A percentile compares a stretch with the other conserved stretches of the same genome.
These are phyloP conservation scores for Septoria linicola DNA, from an alignment of 2,329 filamentous ascomycete species.

Conservation along the genomic window DNA sequence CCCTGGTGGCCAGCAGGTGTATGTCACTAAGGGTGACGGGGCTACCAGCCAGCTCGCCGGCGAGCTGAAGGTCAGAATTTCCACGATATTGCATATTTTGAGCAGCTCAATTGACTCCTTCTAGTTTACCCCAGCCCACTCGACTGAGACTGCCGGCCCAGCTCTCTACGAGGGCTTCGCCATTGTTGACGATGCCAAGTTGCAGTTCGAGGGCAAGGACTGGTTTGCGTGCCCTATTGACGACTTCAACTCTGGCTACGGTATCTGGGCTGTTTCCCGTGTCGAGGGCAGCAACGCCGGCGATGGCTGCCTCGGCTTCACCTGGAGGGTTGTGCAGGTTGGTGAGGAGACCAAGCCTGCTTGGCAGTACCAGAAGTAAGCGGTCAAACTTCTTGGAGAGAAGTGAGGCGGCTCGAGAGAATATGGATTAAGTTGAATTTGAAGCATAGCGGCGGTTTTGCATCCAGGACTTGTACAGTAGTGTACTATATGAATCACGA, in stretches of 20 bases:
- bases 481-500: background rate
- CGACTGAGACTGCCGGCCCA: constrained; percentile 25
- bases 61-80: constrained; percentile 15
- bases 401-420: background rate
- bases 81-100: background rate
- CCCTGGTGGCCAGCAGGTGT: constrained; percentile 36
- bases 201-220: constrained; percentile 19
- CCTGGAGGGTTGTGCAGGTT: constrained; percentile 1
- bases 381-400: background rate
- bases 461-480: background rate
- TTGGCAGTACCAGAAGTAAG: constrained; percentile 18
- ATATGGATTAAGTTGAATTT: too few species aligned
- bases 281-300: constrained; percentile 3
- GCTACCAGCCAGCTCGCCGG: constrained; percentile 23
- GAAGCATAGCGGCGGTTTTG: background rate
- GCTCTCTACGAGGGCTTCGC: constrained; percentile 30
- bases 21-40: constrained; percentile 28
- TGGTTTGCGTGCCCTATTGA: constrained; percentile 15
- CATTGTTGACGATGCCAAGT: constrained; percentile 7
- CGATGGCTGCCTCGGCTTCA: constrained; percentile 12
- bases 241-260: constrained; percentile 2
- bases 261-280: constrained; percentile 10
- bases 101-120: background rate
- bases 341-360: constrained; percentile 1
- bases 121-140: constrained; percentile 35